A percentile compares a stretch with the other conserved stretches of the same genome.
These are phyloP conservation scores for Euphorbia celastroides DNA, from an alignment of 441 rosid species.

Conservation along the genomic window DNA sequence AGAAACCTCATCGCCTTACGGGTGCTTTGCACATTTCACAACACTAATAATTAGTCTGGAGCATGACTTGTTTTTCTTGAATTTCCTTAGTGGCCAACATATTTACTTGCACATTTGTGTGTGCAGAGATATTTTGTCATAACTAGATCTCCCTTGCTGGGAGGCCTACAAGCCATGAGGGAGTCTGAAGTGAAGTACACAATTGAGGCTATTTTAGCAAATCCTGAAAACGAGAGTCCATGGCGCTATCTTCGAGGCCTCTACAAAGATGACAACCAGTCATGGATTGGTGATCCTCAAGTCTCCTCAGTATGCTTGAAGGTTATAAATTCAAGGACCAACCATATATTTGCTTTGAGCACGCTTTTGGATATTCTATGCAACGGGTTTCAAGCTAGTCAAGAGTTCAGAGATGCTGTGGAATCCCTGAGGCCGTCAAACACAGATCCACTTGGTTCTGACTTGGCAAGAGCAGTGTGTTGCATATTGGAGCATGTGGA, in stretches of 20 bases:
- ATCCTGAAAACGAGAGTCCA: slow-evolving; percentile 81
- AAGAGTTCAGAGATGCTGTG: slow-evolving; percentile 55
- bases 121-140: slow-evolving; percentile 74
- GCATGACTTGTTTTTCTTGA: neutral
- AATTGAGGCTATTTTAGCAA: slow-evolving; percentile 47
- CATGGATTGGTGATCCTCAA: slow-evolving; percentile 50
- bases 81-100: neutral
- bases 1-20: neutral
- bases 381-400: slow-evolving; percentile 55
- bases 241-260: slow-evolving; percentile 93
- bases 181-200: slow-evolving; percentile 75
- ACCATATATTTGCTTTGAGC: slow-evolving; percentile 62
- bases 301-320: slow-evolving; percentile 59
- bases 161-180: slow-evolving; percentile 67
- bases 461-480: slow-evolving; percentile 55
- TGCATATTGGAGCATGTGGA: slow-evolving; percentile 54
- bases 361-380: slow-evolving; percentile 73
- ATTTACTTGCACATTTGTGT: neutral
- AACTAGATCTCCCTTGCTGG: slow-evolving; percentile 59
- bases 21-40: neutral
- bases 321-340: slow-evolving; percentile 41
- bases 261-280: slow-evolving; percentile 49
- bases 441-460: slow-evolving; percentile 26
- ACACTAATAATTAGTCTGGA: neutral
- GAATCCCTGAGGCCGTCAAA: slow-evolving; percentile 41